Percentiles rank a stretch among this genome's conserved stretches.
These are phyloP conservation scores for Bolboschoenoplectus hybrid DNA, from an alignment of 202 grass and related monocot genomes.

Conservation along the genomic window DNA sequence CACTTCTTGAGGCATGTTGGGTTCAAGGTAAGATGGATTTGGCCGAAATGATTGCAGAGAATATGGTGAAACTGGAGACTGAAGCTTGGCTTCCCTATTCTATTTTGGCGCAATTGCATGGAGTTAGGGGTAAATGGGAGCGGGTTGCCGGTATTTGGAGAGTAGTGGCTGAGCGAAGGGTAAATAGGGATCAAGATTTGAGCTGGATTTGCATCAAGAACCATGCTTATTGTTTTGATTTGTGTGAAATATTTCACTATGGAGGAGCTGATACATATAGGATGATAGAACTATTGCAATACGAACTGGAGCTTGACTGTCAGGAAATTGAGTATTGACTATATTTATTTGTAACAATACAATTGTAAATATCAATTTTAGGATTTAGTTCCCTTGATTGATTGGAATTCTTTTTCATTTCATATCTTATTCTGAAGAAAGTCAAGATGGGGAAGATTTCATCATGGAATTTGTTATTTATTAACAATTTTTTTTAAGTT, in stretches of 20 bases:
- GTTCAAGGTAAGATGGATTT: conserved; percentile 51
- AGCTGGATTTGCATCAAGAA: conserved; percentile 81
- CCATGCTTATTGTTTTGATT: conserved; percentile 56
- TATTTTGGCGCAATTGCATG: conserved; percentile 63
- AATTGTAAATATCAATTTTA: conserved; percentile 26
- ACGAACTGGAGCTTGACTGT: conserved; percentile 54
- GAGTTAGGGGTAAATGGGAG: conserved; percentile 78
- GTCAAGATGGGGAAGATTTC: conserved; percentile 26
- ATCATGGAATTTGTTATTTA: conserved; percentile 35
- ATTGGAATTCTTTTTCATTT: conserved; percentile 3
- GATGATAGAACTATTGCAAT: conserved; percentile 55
- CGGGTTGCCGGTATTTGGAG: conserved; percentile 78
- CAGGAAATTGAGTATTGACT: conserved; percentile 17
- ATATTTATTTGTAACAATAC: conserved; percentile 13
- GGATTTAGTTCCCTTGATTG: conserved; percentile 17
- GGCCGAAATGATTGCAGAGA: conserved; percentile 65
- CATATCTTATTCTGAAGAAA: background rate
- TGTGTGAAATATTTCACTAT: conserved; percentile 62
- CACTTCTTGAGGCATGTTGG: conserved; percentile 72
- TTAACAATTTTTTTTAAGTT: background rate
- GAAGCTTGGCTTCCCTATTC: conserved; percentile 61
- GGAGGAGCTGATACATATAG: conserved; percentile 59
- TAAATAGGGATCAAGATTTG: conserved; percentile 54
- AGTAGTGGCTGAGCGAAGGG: conserved; percentile 61
- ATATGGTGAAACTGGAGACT: conserved; percentile 59